Base-by-base conservation (phyloP, 2,329 filamentous ascomycete genomes). In the Aspergillus unguis region DNA sequence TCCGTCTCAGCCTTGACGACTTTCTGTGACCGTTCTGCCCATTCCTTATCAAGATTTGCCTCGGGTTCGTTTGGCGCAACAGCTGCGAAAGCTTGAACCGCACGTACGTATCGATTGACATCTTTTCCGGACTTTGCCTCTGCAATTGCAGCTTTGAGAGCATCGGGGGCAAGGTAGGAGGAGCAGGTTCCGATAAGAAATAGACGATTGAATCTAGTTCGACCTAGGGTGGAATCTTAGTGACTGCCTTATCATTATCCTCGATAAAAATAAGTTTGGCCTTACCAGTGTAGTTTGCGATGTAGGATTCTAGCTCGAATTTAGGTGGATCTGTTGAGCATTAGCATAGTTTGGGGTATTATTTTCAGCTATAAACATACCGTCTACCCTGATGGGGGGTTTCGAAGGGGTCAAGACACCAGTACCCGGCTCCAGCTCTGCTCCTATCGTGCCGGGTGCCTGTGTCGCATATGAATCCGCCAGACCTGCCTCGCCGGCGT, bases 221-320 rank as follows among this genome's bases (percentile, higher is more conserved):
- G 82, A 55, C 90, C 92, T 95, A 60, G 26, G 6, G 4, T 32
- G 10, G 5, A 32, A 52, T 40, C 43, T 17, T 44, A 27, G 1
- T 7, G 26, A 54, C 27, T 52, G 47, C 53, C 44, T 40, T 36
- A 11, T 17, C 26, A 28, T 11, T 3, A 37, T 31, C 4, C 2
- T 5, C 40, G 9, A 10, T 27, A 6, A n/a, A 17, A 7, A 6
- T 25, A 29, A 31, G 33, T 5, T 9, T 0, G 5, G 44, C 44
- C 75, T 42, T 74, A 92, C 92, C 90, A 68, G 78, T 80, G 72
- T 97, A 99, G 67, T 96, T 95, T 60, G 86, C 81, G 45, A 96
- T 87, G 71, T 96, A 97, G 35, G 87, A 83, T 56, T 96, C 90
- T 38, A 99, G 81, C 64, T 97, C 94, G 62, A 97, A 86, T 67